Evolutionary conservation across 1,284 basidiomycete species (phyloP), one percentile per base, ranked within the genome.

Genomic region (Somion occarium): DNA sequence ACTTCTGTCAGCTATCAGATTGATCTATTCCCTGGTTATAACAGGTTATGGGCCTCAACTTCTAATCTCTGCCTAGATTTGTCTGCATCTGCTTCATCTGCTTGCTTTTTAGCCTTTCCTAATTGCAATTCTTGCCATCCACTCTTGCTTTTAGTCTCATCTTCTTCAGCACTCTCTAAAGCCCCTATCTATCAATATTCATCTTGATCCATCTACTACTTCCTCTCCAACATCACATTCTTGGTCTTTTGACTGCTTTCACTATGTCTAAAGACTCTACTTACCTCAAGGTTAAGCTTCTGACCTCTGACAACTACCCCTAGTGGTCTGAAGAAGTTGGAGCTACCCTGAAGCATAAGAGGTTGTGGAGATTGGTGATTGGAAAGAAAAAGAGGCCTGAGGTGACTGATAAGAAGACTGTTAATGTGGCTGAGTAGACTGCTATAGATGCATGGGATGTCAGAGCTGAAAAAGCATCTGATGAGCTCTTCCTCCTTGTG

Each of bases 221-320:
- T 15, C 12, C 43, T 22, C 11, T 22, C 7, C 12, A 22, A 12
- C 11, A 15, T 7, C 39, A 4, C 38, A 18, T 18, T 11, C 26
- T 26, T 19, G 5, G 4, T 26, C 19, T 27, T n/a, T n/a, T 15
- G 3, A 22, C 38, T 37, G 19, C 38, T 49, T 27, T 37, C 12
- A 39, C 42, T 39, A 38, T 9, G 25, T 30, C 18, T 25, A 15
- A 18, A 27, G 5, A 27, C 19, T 45, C 38, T 18, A 45, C 49
- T 22, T 15, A 12, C 12, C 24, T 20, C 45, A 47, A 27, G 9
- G 7, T 47, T 20, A 12, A 12, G 5, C 23, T 12, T 5, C 49
- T 50, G 27, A 11, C 49, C 9, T 18, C 25, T 4, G 22, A 39
- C 43, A 50, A 50, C 43, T 50, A 34, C 49, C 22, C 30, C n/a